A percentile compares a stretch with the other conserved stretches of the same genome.
Conservation (phyloP, 176 grass and related monocot species). For the Aegilops bicornis region DNA sequence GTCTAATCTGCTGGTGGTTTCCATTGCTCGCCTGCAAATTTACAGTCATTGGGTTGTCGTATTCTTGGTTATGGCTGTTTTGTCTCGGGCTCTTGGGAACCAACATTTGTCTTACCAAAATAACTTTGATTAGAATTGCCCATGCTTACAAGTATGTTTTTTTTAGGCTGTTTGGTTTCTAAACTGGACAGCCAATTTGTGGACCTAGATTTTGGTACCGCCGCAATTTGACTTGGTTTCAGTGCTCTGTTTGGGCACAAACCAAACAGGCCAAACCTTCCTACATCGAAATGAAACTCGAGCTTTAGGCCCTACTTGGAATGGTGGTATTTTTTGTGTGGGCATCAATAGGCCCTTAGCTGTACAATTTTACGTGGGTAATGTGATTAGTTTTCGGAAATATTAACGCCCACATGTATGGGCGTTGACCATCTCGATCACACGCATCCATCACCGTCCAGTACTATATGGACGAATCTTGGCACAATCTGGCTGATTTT, state of each 20-base stretch:
- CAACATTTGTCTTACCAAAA: neutral
- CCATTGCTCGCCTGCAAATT: neutral
- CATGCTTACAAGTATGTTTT: neutral
- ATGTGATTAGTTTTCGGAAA: slow-evolving; percentile 7
- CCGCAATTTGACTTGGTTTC: neutral
- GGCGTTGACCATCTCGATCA: no score
- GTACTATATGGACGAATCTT: no score
- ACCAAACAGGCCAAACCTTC: neutral
- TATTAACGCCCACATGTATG: no score
- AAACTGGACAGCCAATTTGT: neutral
- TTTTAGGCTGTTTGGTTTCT: neutral
- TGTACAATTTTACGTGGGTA: slow-evolving; percentile 16
- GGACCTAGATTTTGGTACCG: neutral
- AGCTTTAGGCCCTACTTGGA: neutral
- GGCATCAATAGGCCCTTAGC: neutral
- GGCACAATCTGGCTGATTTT: no score
- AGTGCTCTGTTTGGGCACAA: neutral
- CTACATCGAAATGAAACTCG: slow-evolving; percentile 16
- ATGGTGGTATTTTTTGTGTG: neutral
- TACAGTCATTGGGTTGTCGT: neutral
- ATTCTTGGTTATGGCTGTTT: slow-evolving; percentile 11
- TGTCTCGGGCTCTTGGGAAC: neutral
- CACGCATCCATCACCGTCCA: no score
- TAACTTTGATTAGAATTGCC: slow-evolving; percentile 3
- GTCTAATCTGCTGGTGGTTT: neutral